Base-by-base conservation (phyloP, 1,284 basidiomycete species). In the Sutorius eximius region DNA sequence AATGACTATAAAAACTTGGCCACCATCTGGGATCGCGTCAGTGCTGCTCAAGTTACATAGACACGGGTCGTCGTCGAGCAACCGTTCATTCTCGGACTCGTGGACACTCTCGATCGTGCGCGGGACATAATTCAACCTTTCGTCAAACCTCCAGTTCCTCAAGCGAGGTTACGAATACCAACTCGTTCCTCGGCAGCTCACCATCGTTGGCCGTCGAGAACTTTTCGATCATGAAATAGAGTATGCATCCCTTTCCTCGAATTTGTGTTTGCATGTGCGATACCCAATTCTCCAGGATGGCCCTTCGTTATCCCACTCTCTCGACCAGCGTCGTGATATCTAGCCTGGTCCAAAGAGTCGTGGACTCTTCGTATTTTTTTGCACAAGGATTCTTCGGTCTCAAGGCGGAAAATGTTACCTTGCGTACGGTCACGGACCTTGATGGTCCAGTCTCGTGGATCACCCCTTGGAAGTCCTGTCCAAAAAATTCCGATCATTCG, bases 331-430 rank as follows among this genome's bases (percentile, higher is more conserved):
- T 60, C 4, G 65, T 80, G 32, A 58, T 77, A 11, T 77, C 74
- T n/a, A 77, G 75, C 16, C 55, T 68, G n/a, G 73, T 78, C 54
- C 76, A 77, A 55, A 71, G 77, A 48, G 77, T 76, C 30, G 56
- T 77, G 18, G 76, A 80, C 57, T 75, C 73, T 7, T 73, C 78
- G 1, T 68, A 76, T 57, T 80, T 76, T 71, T 80, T 80, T 57
- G 70, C 71, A 18, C 64, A 72, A 33, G 76, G 76, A 5, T 75
- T 77, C 60, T 76, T 77, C 57, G 78, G 77, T 5, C 69, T 68
- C 7, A 24, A 60, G 5, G 45, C 49, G 11, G 40, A 57, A 20
- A 56, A 58, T 9, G 16, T 70, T 3, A 65, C 61, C 24, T 72
- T 79, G 53, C 60, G 66, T n/a, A 71, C 72, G n/a, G 71, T 76